Evolutionary conservation across 2,329 filamentous ascomycete genomes (phyloP).

Genomic region (Arthrobotrys musiformis): DNA sequence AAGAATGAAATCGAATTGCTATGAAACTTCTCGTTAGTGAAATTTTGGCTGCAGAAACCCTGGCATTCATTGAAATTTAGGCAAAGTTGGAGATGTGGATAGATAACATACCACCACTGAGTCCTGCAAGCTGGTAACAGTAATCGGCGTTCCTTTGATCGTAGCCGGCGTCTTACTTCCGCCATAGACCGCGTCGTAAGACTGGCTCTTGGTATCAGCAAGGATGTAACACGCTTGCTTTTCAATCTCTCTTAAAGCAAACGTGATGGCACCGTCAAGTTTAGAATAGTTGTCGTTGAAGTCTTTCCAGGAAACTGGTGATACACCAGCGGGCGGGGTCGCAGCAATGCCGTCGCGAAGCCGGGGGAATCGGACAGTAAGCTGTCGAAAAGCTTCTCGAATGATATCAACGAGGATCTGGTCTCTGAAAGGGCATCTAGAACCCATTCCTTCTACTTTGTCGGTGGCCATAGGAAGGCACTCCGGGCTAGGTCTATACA

Average conservation of each 20-base stretch:
- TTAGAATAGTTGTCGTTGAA: not conserved
- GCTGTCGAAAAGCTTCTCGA: not conserved
- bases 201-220: constrained; percentile 2
- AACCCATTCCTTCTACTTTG: not conserved
- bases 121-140: not conserved
- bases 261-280: not conserved
- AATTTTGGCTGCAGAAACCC: too few species aligned
- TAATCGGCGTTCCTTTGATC: not conserved
- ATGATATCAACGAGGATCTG: not conserved
- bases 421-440: constrained; percentile 10
- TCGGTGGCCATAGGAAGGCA: not conserved
- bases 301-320: not conserved
- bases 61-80: not conserved
- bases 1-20: not conserved
- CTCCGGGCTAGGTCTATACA: not conserved
- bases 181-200: not conserved
- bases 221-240: constrained; percentile 17
- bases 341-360: not conserved
- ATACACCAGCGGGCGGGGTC: not conserved
- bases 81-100: not conserved
- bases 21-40: too few species aligned
- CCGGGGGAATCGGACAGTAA: not conserved
- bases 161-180: not conserved
- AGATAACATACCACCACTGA: not conserved
- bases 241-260: not conserved